Evolutionary conservation across 2,329 filamentous ascomycete genomes (phyloP).

Genomic region (Fusarium guadeloupense): DNA sequence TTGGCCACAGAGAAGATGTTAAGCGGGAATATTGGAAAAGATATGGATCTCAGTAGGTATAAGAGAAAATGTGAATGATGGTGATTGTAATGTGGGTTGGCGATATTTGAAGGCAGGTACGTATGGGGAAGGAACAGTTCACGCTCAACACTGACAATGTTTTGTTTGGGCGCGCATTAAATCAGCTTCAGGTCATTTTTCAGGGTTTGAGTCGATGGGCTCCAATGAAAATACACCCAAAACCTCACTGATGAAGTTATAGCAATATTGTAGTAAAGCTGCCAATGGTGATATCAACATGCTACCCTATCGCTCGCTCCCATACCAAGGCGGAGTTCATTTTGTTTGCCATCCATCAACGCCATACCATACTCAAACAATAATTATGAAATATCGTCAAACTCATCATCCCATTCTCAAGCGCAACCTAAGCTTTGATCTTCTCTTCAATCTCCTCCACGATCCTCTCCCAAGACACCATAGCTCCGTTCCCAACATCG

Average conservation of each 20-base stretch:
- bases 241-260: too few species aligned
- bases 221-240: too few species aligned
- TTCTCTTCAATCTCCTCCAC: slow-evolving; percentile 69
- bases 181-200: too few species aligned
- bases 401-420: fast-evolving
- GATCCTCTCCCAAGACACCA: slow-evolving; percentile 83
- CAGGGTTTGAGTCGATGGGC: too few species aligned
- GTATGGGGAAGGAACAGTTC: too few species aligned
- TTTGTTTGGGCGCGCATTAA: too few species aligned
- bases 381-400: not conserved
- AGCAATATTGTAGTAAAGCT: not conserved
- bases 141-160: too few species aligned
- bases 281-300: not conserved
- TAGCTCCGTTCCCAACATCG: slow-evolving; percentile 82
- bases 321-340: not conserved
- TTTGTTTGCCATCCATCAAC: slow-evolving; percentile 6
- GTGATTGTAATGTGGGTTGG: too few species aligned
- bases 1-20: not conserved
- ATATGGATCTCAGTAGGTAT: too few species aligned
- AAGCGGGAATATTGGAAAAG: not conserved
- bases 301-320: not conserved
- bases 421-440: slow-evolving; percentile 43
- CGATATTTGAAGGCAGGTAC: too few species aligned
- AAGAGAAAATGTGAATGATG: too few species aligned
- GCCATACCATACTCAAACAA: not conserved